phyloP scores from a whole-genome alignment of 2,329 filamentous ascomycete species.

The Cladosporium halotolerans region DNA sequence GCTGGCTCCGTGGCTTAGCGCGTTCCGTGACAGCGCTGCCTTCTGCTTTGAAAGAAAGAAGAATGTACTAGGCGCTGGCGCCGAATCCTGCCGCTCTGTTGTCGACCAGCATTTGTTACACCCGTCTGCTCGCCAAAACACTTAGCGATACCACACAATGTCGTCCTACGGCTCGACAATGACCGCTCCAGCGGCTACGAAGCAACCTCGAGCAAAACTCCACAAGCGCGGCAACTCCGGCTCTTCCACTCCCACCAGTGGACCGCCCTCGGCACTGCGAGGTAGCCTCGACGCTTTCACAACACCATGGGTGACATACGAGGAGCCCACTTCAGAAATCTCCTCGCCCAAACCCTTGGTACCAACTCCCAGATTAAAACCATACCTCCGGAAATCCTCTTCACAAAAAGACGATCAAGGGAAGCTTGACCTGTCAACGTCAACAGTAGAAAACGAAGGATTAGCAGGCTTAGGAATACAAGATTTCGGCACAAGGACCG shows the following conservation, averaged over 20 bases:
- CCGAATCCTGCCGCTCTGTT: background rate
- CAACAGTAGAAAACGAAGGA: slow-evolving; percentile 49
- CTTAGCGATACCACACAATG: background rate
- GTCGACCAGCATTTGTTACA: no score
- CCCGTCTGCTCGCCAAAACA: no score
- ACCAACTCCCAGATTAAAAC: slow-evolving; percentile 45
- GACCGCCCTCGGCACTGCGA: slow-evolving; percentile 20
- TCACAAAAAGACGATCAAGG: slow-evolving; percentile 41
- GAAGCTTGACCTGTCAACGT: slow-evolving; percentile 48
- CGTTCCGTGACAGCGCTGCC: background rate
- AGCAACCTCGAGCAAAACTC: slow-evolving; percentile 18
- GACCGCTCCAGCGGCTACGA: background rate
- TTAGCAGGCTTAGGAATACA: slow-evolving; percentile 49
- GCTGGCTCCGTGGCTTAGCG: slow-evolving; percentile 6
- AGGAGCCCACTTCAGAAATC: slow-evolving; percentile 18
- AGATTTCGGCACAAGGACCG: slow-evolving; percentile 35
- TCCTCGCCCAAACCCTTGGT: slow-evolving; percentile 13
- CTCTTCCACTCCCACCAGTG: slow-evolving; percentile 17
- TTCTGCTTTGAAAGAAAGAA: no score
- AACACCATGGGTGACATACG: slow-evolving; percentile 27
- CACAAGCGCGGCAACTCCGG: slow-evolving; percentile 28
- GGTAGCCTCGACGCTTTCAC: slow-evolving; percentile 20
- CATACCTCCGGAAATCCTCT: slow-evolving; percentile 49
- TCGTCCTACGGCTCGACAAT: slow-evolving; percentile 6
- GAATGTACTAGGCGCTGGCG: slow-evolving; percentile 7